Evolutionary conservation across 345 rosid species (phyloP).

Genomic region (Melastoma malabathricum): DNA sequence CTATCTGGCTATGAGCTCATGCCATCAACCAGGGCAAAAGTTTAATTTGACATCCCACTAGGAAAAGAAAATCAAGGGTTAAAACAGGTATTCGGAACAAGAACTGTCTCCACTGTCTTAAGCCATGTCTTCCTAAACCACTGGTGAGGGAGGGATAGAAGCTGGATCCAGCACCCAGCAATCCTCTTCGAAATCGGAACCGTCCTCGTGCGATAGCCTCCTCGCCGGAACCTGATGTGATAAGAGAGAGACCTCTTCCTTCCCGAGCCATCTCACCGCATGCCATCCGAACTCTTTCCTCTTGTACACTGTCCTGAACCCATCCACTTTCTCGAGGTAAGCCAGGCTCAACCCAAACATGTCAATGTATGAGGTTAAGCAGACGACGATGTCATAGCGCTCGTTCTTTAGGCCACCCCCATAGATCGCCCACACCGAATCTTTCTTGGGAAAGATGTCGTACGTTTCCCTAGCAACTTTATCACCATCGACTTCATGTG

Average conservation of each 20-base stretch:
- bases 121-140: slow-evolving; percentile 1
- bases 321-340: slow-evolving; percentile 67
- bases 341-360: slow-evolving; percentile 67
- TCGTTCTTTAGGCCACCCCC: slow-evolving; percentile 19
- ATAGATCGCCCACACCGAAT: slow-evolving; percentile 74
- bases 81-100: too few relatives aligned
- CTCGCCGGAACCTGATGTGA: slow-evolving; percentile 89
- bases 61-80: too few relatives aligned
- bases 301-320: slow-evolving; percentile 46
- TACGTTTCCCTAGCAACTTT: slow-evolving; percentile 67
- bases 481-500: slow-evolving; percentile 60
- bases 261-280: slow-evolving; percentile 50
- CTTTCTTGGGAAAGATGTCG: slow-evolving; percentile 72
- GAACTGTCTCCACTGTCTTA: background rate
- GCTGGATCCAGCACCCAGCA: slow-evolving; percentile 87
- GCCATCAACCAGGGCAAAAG: too few relatives aligned
- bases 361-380: slow-evolving; percentile 55
- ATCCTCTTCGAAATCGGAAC: slow-evolving; percentile 30
- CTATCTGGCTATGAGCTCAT: too few relatives aligned
- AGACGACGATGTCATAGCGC: slow-evolving; percentile 38
- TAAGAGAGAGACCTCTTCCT: slow-evolving; percentile 36
- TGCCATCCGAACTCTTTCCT: slow-evolving; percentile 54
- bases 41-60: too few relatives aligned
- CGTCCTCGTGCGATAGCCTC: slow-evolving; percentile 38
- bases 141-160: slow-evolving; percentile 44